A percentile compares a stretch with the other conserved stretches of the same genome.
These are phyloP conservation scores for Tetrapyrgos nigripes DNA, from an alignment of 1,284 basidiomycete genomes.

Conservation along the genomic window DNA sequence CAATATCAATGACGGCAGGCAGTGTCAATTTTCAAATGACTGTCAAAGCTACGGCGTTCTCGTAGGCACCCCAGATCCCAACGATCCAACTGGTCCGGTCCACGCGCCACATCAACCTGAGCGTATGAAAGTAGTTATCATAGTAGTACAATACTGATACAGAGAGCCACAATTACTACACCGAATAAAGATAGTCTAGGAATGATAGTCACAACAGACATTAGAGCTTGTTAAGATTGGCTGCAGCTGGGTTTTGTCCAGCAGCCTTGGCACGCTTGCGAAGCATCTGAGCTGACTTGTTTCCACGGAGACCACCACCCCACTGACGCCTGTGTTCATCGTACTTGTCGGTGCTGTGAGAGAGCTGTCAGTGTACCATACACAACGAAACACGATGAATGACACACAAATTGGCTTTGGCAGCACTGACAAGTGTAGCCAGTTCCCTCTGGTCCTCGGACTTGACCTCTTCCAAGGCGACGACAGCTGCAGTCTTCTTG, in stretches of 20 bases:
- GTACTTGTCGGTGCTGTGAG: conserved; percentile 88
- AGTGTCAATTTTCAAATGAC: no score
- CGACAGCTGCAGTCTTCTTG: conserved; percentile 97
- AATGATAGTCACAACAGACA: no score
- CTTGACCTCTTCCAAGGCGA: conserved; percentile 93
- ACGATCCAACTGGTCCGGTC: no score
- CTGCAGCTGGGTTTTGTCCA: conserved; percentile 65
- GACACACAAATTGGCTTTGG: conserved; percentile 95
- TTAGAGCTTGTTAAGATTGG: conserved; percentile 69
- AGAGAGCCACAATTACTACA: no score
- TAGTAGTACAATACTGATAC: no score
- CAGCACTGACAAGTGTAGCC: conserved; percentile 89
- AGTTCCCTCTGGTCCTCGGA: conserved; percentile 96
- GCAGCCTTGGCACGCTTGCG: conserved; percentile 94
- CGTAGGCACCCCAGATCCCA: no score
- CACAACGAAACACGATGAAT: not conserved
- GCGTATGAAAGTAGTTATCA: no score
- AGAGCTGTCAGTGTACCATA: conserved; percentile 2
- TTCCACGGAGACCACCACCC: conserved; percentile 96
- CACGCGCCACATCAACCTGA: no score
- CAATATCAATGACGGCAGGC: no score
- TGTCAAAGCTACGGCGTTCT: no score
- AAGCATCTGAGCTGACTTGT: conserved; percentile 93
- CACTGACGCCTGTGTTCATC: conserved; percentile 91
- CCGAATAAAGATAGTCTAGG: no score